Conservation (phyloP, 1,139 yeast genomes). For the Blastobotrys raffinosifermentans region DNA sequence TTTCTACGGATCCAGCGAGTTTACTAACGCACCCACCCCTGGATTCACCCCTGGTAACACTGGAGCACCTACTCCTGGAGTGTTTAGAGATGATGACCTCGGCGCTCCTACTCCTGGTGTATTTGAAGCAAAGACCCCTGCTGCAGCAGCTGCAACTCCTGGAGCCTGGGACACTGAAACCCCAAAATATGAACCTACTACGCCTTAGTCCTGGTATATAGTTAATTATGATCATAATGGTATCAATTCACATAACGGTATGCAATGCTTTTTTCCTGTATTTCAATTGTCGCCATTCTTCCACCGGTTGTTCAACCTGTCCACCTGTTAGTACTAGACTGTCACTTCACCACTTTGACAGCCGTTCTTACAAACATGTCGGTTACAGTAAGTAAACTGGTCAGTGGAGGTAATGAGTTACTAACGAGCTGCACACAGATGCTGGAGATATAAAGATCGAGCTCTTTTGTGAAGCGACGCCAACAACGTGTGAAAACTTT, state of each 20-base stretch:
- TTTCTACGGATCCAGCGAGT: slow-evolving; percentile 30
- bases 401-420: neutral
- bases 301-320: too few species aligned
- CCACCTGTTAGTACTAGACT: too few species aligned
- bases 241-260: neutral
- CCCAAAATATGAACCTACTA: slow-evolving; percentile 32
- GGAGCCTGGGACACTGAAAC: slow-evolving; percentile 37
- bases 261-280: too few species aligned
- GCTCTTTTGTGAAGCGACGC: slow-evolving; percentile 37
- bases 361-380: too few species aligned
- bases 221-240: neutral
- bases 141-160: slow-evolving; percentile 35
- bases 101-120: slow-evolving; percentile 41
- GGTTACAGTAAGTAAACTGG: neutral
- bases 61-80: slow-evolving; percentile 38
- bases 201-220: slow-evolving; percentile 24
- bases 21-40: slow-evolving; percentile 37
- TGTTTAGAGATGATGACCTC: slow-evolving; percentile 35
- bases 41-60: slow-evolving; percentile 43
- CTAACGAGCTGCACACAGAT: slow-evolving; percentile 33
- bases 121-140: slow-evolving; percentile 39
- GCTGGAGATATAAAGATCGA: slow-evolving; percentile 39
- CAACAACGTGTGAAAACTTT: slow-evolving; percentile 39
- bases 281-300: too few species aligned
- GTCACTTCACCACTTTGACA: too few species aligned